phyloP scores from a whole-genome alignment of 371 early-diverging fungal genomes.

The Lichtheimia hyalospora region DNA sequence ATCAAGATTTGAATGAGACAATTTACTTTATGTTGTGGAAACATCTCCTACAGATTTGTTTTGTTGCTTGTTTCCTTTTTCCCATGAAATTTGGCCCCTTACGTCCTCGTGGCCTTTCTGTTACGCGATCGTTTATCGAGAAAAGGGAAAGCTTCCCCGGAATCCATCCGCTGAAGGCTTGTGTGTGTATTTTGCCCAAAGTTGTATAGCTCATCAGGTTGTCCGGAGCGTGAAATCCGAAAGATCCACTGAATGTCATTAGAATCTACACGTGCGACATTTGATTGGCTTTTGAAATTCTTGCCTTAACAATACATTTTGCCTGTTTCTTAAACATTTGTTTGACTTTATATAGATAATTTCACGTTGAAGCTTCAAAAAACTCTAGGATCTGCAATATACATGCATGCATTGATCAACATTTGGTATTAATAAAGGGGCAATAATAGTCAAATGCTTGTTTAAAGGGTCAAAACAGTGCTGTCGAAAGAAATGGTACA shows the following conservation, averaged over 20 bases:
- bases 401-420: not conserved
- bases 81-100: too few relatives aligned
- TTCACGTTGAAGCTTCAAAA: not conserved
- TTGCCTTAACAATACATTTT: conserved; percentile 8
- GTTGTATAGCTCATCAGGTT: not conserved
- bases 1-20: too few relatives aligned
- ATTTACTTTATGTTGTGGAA: too few relatives aligned
- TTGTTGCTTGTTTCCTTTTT: too few relatives aligned
- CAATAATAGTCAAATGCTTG: not conserved
- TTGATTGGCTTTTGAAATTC: conserved; percentile 13
- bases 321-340: not conserved
- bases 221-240: conserved; percentile 8
- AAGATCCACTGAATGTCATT: conserved; percentile 1
- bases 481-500: conserved; percentile 5
- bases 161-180: not conserved
- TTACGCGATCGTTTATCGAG: too few relatives aligned
- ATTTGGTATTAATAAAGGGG: not conserved
- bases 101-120: too few relatives aligned
- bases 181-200: not conserved
- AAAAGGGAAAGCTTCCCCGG: conserved; percentile 1
- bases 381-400: too few relatives aligned
- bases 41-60: too few relatives aligned
- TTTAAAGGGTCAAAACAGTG: not conserved
- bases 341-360: conserved; percentile 7
- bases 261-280: conserved; percentile 11